A percentile compares a stretch with the other conserved stretches of the same genome.
phyloP scores from a whole-genome alignment of 2,329 filamentous ascomycete genomes.

The Ascosphaera apis region DNA sequence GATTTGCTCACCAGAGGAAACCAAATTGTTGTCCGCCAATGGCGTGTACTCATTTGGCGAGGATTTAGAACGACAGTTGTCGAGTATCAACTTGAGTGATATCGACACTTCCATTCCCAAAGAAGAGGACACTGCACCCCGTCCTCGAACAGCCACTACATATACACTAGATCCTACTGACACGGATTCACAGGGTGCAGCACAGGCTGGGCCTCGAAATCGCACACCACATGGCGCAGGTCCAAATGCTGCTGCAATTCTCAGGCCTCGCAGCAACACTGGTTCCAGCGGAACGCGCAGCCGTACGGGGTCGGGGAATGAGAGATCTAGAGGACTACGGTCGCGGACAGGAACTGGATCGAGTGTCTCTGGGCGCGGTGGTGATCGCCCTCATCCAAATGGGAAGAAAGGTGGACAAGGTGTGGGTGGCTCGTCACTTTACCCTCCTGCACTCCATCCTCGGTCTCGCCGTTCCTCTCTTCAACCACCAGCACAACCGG shows the following conservation, averaged over 20 bases:
- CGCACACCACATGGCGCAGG: background rate
- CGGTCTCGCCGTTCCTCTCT: background rate
- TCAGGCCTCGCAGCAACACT: background rate
- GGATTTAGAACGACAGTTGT: background rate
- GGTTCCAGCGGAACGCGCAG: background rate
- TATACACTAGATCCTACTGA: background rate
- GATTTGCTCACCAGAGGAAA: background rate
- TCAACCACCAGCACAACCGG: background rate
- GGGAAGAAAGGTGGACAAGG: no score
- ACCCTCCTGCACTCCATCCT: conserved; percentile 1
- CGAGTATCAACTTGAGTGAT: background rate
- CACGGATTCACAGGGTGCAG: background rate
- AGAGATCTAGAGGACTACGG: background rate
- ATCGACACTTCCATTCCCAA: background rate
- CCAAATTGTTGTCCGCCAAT: background rate
- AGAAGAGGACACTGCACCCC: background rate
- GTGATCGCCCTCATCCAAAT: no score
- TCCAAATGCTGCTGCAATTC: background rate
- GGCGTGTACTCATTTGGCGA: background rate
- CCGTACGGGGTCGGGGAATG: background rate
- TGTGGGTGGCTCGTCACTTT: no score
- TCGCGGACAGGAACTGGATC: background rate
- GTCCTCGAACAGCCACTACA: background rate
- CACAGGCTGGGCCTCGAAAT: background rate
- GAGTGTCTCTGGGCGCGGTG: background rate